These are phyloP conservation scores for Mimosa pudica DNA, from an alignment of 306 rosid species.

Conservation along the genomic window DNA sequence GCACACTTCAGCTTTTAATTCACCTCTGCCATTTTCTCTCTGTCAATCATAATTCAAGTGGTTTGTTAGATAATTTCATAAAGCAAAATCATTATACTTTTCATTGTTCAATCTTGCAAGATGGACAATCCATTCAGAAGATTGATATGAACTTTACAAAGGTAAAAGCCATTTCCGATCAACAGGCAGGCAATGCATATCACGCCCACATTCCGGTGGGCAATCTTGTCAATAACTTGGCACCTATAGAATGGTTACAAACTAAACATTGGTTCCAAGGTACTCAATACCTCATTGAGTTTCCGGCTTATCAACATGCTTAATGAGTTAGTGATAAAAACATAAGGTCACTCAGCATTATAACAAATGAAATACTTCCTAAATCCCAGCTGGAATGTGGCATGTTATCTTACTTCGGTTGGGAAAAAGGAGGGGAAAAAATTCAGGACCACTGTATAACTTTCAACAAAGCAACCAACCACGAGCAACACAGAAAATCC, in stretches of 20 bases:
- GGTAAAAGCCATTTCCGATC: background rate
- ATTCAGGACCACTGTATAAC: background rate
- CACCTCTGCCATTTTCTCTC: slow-evolving; percentile 92
- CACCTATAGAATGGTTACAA: slow-evolving; percentile 6
- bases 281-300: slow-evolving; percentile 18
- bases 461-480: background rate
- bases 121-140: background rate
- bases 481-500: slow-evolving; percentile 11
- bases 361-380: background rate
- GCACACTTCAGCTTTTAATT: slow-evolving; percentile 37
- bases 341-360: slow-evolving; percentile 1
- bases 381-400: background rate
- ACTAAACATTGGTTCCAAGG: slow-evolving; percentile 7
- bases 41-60: slow-evolving; percentile 50
- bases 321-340: background rate
- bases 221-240: background rate
- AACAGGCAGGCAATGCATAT: background rate
- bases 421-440: background rate
- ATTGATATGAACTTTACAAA: background rate
- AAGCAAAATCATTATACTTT: slow-evolving; percentile 5
- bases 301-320: background rate
- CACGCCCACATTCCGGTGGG: background rate
- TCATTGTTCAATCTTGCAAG: background rate
- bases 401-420: background rate
- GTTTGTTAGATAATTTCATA: slow-evolving; percentile 25